A percentile compares a stretch with the other conserved stretches of the same genome.
Evolutionary conservation across 306 rosid genomes (phyloP).

Genomic region (Lotus japonicus): DNA sequence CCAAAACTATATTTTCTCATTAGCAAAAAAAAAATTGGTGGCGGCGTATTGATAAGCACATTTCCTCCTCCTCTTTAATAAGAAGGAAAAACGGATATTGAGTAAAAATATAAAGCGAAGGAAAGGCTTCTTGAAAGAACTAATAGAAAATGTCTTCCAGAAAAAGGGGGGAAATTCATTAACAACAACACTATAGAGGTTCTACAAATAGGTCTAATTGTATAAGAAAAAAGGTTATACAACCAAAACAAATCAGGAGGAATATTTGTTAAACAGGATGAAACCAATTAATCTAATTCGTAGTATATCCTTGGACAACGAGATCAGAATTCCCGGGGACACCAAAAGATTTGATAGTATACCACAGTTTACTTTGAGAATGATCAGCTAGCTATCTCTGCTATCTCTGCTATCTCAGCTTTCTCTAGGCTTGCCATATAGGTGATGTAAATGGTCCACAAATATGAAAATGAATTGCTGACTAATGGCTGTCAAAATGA

Average conservation of each 20-base stretch:
- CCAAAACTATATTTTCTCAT: too few species aligned
- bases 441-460: conserved; percentile 91
- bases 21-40: too few species aligned
- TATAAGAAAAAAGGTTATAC: not conserved
- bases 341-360: not conserved
- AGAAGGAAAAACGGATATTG: too few species aligned
- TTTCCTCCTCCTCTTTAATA: too few species aligned
- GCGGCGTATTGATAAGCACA: too few species aligned
- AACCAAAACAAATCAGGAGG: not conserved
- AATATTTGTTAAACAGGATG: not conserved
- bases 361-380: conserved; percentile 22
- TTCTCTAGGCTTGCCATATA: conserved; percentile 86
- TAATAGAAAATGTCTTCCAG: not conserved
- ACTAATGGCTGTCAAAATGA: conserved; percentile 68
- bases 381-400: conserved; percentile 31
- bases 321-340: conserved; percentile 7
- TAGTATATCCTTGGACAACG: conserved; percentile 5
- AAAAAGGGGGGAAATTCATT: not conserved
- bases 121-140: too few species aligned
- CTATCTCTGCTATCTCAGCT: conserved; percentile 52
- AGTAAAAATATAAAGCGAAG: too few species aligned
- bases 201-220: not conserved
- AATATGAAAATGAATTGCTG: conserved; percentile 86
- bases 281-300: conserved; percentile 7
- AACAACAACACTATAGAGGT: not conserved